Conservation (phyloP, 768 basidiomycete species). For the Pleurotus citrinopileatus region DNA sequence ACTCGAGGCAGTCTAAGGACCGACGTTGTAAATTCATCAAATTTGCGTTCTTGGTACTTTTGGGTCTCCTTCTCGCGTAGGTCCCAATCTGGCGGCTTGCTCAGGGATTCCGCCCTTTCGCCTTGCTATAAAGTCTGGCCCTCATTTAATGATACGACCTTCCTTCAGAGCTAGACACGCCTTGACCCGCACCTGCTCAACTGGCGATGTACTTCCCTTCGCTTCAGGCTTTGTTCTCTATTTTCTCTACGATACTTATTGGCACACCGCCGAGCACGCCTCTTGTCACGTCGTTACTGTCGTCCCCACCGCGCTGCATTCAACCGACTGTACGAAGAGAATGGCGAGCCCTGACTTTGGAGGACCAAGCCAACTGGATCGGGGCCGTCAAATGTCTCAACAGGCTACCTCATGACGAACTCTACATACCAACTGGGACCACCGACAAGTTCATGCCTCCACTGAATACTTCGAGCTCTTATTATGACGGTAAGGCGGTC, state of each 20-base stretch:
- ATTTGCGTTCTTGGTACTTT: too few relatives aligned
- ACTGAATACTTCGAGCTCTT: slow-evolving; percentile 17
- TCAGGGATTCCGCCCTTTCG: too few relatives aligned
- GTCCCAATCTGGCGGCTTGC: too few relatives aligned
- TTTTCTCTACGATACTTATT: neutral
- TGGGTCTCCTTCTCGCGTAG: too few relatives aligned
- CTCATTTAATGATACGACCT: too few relatives aligned
- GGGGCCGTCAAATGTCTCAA: slow-evolving; percentile 17
- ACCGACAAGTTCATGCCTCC: slow-evolving; percentile 14
- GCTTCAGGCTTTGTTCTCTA: slow-evolving; percentile 1
- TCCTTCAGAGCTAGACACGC: too few relatives aligned
- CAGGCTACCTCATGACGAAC: slow-evolving; percentile 10
- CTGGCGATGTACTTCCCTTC: neutral
- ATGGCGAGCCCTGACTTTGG: slow-evolving; percentile 8
- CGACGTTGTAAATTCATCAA: too few relatives aligned
- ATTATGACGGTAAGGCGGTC: slow-evolving; percentile 20
- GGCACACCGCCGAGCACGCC: neutral
- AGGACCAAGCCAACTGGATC: slow-evolving; percentile 10
- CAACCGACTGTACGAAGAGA: slow-evolving; percentile 12
- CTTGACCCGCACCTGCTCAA: neutral
- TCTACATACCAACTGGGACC: slow-evolving; percentile 10
- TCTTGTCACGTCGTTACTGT: slow-evolving; percentile 1
- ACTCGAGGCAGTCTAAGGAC: too few relatives aligned
- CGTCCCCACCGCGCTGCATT: slow-evolving; percentile 14
- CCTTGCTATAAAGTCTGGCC: too few relatives aligned